Percentiles rank a stretch among this genome's conserved stretches.
These are phyloP conservation scores for Diaporthe helianthi DNA, from an alignment of 2,329 filamentous ascomycete species.

Conservation along the genomic window DNA sequence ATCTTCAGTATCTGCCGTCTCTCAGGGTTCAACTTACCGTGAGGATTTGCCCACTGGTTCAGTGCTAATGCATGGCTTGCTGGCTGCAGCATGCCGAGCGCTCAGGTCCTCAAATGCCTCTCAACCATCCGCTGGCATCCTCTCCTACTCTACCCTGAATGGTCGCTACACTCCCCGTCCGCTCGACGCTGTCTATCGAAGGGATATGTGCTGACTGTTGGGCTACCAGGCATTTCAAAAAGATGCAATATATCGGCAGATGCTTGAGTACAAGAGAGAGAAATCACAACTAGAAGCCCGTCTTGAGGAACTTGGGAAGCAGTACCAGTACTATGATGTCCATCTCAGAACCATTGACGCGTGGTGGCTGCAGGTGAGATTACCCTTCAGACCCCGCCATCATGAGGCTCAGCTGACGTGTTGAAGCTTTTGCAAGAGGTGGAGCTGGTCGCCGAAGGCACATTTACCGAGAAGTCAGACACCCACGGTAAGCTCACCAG, in stretches of 20 bases:
- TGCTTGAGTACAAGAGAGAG: conserved; percentile 97
- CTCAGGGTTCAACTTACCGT: conserved; percentile 36
- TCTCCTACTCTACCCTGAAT: conserved; percentile 32
- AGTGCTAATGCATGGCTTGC: conserved; percentile 54
- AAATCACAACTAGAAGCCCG: conserved; percentile 81
- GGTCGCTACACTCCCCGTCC: conserved; percentile 37
- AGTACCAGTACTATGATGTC: conserved; percentile 85
- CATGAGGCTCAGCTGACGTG: conserved; percentile 39
- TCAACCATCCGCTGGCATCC: conserved; percentile 32
- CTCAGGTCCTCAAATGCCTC: conserved; percentile 40
- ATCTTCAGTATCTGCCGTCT: conserved; percentile 39
- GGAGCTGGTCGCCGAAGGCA: conserved; percentile 62
- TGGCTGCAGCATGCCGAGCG: conserved; percentile 50
- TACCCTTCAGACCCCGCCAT: conserved; percentile 36
- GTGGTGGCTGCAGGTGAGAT: conserved; percentile 89
- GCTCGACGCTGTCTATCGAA: conserved; percentile 36
- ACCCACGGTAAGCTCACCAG: conserved; percentile 48
- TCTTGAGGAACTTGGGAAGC: conserved; percentile 80
- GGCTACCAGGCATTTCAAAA: conserved; percentile 82
- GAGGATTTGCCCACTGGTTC: conserved; percentile 42
- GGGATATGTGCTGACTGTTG: conserved; percentile 46
- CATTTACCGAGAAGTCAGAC: conserved; percentile 51
- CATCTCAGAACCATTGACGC: conserved; percentile 89
- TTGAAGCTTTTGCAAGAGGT: conserved; percentile 69
- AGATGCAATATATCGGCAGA: conserved; percentile 95